These are phyloP conservation scores for Colletotrichum aenigma DNA, from an alignment of 2,329 filamentous ascomycete genomes.

Conservation along the genomic window DNA sequence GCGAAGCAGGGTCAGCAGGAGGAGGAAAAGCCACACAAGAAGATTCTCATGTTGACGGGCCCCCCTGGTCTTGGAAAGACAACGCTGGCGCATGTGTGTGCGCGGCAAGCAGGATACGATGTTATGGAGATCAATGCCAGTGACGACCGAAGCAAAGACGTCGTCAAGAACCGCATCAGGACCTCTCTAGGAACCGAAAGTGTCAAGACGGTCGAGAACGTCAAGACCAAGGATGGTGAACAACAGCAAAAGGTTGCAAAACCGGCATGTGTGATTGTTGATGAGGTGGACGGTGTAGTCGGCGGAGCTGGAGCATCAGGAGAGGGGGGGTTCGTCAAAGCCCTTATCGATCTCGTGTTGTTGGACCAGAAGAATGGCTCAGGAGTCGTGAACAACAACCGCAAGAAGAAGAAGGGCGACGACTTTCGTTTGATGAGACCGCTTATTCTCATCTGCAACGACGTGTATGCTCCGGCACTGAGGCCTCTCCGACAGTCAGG, in stretches of 20 bases:
- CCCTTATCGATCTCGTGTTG: conserved; percentile 86
- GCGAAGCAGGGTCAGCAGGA: conserved; percentile 42
- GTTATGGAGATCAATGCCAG: conserved; percentile 98
- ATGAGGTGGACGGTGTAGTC: conserved; percentile 95
- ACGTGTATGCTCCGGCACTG: conserved; percentile 90
- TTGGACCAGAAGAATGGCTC: conserved; percentile 79
- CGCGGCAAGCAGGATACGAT: conserved; percentile 93
- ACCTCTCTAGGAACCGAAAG: conserved; percentile 95
- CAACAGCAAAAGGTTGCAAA: conserved; percentile 73
- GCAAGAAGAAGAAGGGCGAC: conserved; percentile 77
- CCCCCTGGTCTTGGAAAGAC: conserved; percentile 96
- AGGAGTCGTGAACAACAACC: conserved; percentile 30
- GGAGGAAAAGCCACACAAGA: conserved; percentile 79
- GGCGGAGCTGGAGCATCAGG: conserved; percentile 76
- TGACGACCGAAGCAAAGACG: conserved; percentile 87
- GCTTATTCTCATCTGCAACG: conserved; percentile 94
- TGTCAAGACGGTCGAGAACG: conserved; percentile 76
- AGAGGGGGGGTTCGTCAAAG: conserved; percentile 95
- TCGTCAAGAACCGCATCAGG: conserved; percentile 89
- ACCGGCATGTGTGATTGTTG: conserved; percentile 91
- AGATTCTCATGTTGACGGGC: conserved; percentile 88
- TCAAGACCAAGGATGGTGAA: conserved; percentile 53
- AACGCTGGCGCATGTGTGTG: conserved; percentile 94
- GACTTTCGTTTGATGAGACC: conserved; percentile 87
- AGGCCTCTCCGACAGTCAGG: conserved; percentile 84